These are phyloP conservation scores for Polyporus tsugae DNA, from an alignment of 1,284 basidiomycete species.

Conservation along the genomic window DNA sequence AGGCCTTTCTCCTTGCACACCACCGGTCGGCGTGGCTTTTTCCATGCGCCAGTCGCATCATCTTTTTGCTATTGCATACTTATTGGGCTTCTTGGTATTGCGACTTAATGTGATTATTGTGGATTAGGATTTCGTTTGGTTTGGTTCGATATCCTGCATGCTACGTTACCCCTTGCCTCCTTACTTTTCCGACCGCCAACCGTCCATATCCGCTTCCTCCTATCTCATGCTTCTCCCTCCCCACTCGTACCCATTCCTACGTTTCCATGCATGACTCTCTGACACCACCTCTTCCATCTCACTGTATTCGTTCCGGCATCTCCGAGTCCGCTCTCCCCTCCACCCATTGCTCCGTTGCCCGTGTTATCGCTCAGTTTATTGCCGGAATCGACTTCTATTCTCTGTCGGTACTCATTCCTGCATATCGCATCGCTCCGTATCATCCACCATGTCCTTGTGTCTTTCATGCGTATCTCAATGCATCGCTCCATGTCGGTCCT, in stretches of 20 bases:
- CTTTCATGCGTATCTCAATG: slow-evolving; percentile 26
- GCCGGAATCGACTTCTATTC: slow-evolving; percentile 7
- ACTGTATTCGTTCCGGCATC: background rate
- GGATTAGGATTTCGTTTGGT: background rate
- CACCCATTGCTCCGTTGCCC: background rate
- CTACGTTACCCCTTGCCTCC: slow-evolving; percentile 7
- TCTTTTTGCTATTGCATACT: slow-evolving; percentile 1
- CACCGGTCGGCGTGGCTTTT: background rate
- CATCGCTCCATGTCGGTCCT: slow-evolving; percentile 11
- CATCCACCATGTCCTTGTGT: slow-evolving; percentile 10
- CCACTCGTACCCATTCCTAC: background rate
- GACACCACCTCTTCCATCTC: background rate
- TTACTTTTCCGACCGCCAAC: slow-evolving; percentile 1
- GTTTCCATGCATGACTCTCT: background rate
- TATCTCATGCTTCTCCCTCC: background rate
- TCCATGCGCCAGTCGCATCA: background rate
- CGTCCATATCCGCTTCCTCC: background rate
- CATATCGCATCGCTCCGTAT: slow-evolving; percentile 17
- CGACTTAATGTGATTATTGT: slow-evolving; percentile 7
- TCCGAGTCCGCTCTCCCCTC: background rate
- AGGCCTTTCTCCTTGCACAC: background rate
- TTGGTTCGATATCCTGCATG: slow-evolving; percentile 8
- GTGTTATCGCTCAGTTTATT: slow-evolving; percentile 7
- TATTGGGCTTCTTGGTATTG: slow-evolving; percentile 5
- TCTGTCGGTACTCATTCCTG: slow-evolving; percentile 6